These are phyloP conservation scores for Candida vartiovaarae DNA, from an alignment of 805 yeast species.

Conservation along the genomic window DNA sequence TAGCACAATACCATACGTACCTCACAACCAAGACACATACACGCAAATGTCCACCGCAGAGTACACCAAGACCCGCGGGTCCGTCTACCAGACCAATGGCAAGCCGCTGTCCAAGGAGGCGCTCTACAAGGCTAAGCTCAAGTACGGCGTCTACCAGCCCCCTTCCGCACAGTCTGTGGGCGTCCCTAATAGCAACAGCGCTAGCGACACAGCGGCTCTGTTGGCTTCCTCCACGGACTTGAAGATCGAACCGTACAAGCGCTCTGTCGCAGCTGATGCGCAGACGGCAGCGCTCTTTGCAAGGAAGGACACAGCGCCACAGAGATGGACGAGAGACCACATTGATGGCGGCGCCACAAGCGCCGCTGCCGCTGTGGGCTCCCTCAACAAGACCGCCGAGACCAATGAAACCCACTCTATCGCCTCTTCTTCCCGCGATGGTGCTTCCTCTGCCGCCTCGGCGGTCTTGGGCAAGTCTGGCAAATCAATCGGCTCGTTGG, in stretches of 20 bases:
- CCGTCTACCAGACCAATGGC: constrained; percentile 62
- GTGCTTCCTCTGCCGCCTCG: constrained; percentile 15
- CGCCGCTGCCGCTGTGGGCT: constrained; percentile 31
- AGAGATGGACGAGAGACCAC: constrained; percentile 44
- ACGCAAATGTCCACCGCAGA: constrained; percentile 12
- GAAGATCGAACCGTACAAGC: constrained; percentile 56
- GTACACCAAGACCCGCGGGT: constrained; percentile 19
- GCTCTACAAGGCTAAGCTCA: constrained; percentile 63
- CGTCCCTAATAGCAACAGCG: constrained; percentile 46
- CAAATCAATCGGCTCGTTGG: constrained; percentile 32
- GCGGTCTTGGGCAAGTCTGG: constrained; percentile 25
- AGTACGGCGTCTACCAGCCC: constrained; percentile 54
- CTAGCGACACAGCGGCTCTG: constrained; percentile 72
- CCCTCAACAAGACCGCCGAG: neutral
- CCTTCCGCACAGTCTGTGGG: constrained; percentile 47
- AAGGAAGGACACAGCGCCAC: constrained; percentile 38
- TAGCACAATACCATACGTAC: too few species aligned
- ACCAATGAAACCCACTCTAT: neutral
- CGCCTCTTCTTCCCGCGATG: neutral
- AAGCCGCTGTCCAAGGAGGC: constrained; percentile 72
- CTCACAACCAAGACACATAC: too few species aligned
- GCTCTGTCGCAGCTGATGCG: constrained; percentile 54
- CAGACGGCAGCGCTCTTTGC: constrained; percentile 56
- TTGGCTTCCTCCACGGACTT: constrained; percentile 64
- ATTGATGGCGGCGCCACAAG: constrained; percentile 42